A percentile compares a stretch with the other conserved stretches of the same genome.
phyloP scores from a whole-genome alignment of 2,329 filamentous ascomycete species.

The Beauveria medogensis region DNA sequence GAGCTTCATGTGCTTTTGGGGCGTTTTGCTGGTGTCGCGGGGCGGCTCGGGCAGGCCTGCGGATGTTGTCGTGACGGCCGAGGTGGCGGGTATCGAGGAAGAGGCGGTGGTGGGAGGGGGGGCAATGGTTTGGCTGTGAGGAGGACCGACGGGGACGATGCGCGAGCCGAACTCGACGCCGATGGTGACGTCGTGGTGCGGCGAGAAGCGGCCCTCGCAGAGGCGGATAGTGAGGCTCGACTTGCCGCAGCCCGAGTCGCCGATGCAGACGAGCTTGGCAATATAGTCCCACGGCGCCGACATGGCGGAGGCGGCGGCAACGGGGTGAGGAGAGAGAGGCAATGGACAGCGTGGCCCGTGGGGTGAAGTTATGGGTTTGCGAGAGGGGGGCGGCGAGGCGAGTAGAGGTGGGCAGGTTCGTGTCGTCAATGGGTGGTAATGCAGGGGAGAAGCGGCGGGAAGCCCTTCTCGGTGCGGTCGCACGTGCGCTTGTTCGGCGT shows the following conservation, averaged over 20 bases:
- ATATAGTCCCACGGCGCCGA: conserved; percentile 93
- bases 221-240: conserved; percentile 89
- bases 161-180: conserved; percentile 93
- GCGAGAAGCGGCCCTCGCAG: conserved; percentile 90
- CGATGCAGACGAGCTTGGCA: conserved; percentile 95
- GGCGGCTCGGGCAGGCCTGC: conserved; percentile 47
- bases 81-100: conserved; percentile 15
- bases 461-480: neutral
- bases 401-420: too few species aligned
- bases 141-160: conserved; percentile 83
- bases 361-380: too few species aligned
- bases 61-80: neutral
- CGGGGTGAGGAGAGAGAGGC: too few species aligned
- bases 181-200: conserved; percentile 94
- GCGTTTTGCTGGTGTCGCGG: conserved; percentile 27
- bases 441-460: neutral
- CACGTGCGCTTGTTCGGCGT: neutral
- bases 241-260: conserved; percentile 94
- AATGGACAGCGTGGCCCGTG: too few species aligned
- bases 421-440: neutral
- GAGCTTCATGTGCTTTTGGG: conserved; percentile 80
- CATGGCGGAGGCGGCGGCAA: conserved; percentile 31
- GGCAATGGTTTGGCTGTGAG: conserved; percentile 47
- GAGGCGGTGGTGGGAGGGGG: conserved; percentile 11
- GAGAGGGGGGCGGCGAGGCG: too few species aligned